phyloP scores from a whole-genome alignment of 1,139 yeast species.

The Saccharomyces uvarum region DNA sequence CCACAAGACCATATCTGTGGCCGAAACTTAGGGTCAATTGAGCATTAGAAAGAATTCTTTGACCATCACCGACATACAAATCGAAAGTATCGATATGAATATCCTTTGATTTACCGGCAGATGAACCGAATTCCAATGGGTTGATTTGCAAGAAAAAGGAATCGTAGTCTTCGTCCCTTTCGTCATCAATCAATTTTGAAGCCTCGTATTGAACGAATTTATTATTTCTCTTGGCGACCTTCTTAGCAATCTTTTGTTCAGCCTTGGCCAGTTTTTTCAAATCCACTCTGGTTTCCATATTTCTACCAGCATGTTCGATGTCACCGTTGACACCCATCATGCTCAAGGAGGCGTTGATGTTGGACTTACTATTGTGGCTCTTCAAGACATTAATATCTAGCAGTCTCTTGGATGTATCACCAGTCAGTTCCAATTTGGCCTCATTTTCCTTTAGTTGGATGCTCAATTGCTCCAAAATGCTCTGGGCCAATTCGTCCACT shows the following conservation, averaged over 20 bases:
- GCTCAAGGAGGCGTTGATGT: slow-evolving; percentile 63
- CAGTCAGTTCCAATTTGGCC: slow-evolving; percentile 59
- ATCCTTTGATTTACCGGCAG: slow-evolving; percentile 92
- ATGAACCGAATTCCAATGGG: slow-evolving; percentile 84
- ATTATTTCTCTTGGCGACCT: slow-evolving; percentile 88
- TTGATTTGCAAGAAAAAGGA: slow-evolving; percentile 90
- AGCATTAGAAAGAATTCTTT: slow-evolving; percentile 84
- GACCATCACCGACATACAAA: slow-evolving; percentile 89
- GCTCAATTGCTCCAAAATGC: slow-evolving; percentile 43
- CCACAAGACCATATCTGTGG: slow-evolving; percentile 92
- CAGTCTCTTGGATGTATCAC: slow-evolving; percentile 77
- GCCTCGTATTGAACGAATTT: slow-evolving; percentile 86
- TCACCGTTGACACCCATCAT: slow-evolving; percentile 70
- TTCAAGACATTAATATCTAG: slow-evolving; percentile 62
- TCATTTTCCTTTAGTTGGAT: slow-evolving; percentile 59
- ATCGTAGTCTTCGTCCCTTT: slow-evolving; percentile 70
- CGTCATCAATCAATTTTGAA: slow-evolving; percentile 66
- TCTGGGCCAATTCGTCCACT: slow-evolving; percentile 42
- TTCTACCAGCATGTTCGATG: slow-evolving; percentile 85
- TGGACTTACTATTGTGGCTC: slow-evolving; percentile 53
- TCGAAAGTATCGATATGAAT: slow-evolving; percentile 89
- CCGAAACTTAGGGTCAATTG: slow-evolving; percentile 83
- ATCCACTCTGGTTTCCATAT: slow-evolving; percentile 89
- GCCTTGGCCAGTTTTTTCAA: slow-evolving; percentile 95
- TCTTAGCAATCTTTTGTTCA: slow-evolving; percentile 92